These are phyloP conservation scores for Arbutus unedo DNA, from an alignment of 148 eudicot genomes.

Conservation along the genomic window DNA sequence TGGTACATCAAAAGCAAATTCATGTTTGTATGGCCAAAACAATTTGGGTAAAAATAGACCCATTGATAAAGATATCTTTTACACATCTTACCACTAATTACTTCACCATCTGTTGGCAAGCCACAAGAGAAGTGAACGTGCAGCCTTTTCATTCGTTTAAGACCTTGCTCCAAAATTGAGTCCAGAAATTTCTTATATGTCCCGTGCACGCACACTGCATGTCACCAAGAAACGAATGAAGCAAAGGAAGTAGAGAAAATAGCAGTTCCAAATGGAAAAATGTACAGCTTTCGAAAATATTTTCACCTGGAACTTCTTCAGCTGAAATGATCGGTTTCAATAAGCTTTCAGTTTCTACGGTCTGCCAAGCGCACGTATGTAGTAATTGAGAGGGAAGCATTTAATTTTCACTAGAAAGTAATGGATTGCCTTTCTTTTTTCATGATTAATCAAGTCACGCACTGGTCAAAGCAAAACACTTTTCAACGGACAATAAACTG, in stretches of 20 bases:
- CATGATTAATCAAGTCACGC: not conserved
- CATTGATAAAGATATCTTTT: not conserved
- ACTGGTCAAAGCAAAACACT: not conserved
- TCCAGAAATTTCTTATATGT: conserved; percentile 68
- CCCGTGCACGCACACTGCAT: conserved; percentile 86
- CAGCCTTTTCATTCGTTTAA: conserved; percentile 76
- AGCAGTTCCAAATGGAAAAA: not conserved
- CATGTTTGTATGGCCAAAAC: not conserved
- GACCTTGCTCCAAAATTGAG: conserved; percentile 74
- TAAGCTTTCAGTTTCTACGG: conserved; percentile 78
- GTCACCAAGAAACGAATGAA: conserved; percentile 12
- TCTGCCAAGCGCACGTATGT: conserved; percentile 36
- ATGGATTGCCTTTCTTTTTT: not conserved
- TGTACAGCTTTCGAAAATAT: not conserved
- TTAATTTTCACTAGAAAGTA: not conserved
- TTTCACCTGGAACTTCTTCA: conserved; percentile 73
- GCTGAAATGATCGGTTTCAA: conserved; percentile 79
- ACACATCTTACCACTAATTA: conserved; percentile 70
- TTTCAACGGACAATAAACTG: not conserved
- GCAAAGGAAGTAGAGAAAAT: conserved; percentile 2
- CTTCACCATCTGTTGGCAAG: conserved; percentile 84
- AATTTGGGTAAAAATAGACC: not conserved
- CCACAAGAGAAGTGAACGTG: conserved; percentile 91
- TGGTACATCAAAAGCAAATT: not conserved
- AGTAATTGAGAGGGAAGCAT: not conserved